Conservation (phyloP, 2,329 filamentous ascomycete genomes). For the Berkeleyomyces basicola region DNA sequence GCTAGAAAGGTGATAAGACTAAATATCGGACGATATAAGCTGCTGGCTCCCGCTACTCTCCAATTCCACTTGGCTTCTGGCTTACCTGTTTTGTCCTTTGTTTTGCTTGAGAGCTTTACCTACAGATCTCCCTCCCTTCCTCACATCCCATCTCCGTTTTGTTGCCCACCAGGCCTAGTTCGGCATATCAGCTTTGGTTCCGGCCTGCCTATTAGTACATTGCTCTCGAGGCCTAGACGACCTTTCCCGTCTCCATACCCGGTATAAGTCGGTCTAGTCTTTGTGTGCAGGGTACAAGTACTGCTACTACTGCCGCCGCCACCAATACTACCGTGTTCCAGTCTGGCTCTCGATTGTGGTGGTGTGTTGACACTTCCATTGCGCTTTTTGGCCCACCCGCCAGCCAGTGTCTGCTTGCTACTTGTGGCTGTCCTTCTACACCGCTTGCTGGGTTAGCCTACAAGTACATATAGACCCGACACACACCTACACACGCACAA, state of each 20-base stretch:
- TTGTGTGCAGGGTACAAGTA: neutral
- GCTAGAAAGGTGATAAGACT: neutral
- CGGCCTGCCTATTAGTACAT: neutral
- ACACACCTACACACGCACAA: neutral
- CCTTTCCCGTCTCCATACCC: neutral
- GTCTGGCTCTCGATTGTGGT: neutral
- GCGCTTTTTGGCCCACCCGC: neutral
- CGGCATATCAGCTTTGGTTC: neutral
- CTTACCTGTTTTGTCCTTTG: neutral
- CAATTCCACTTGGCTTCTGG: neutral
- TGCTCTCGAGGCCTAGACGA: neutral
- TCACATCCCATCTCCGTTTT: neutral
- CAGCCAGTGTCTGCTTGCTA: neutral
- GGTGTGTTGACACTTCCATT: neutral
- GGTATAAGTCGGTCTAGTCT: neutral
- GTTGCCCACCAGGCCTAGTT: neutral
- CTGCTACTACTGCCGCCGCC: neutral
- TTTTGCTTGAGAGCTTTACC: neutral
- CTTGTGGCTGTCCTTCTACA: neutral
- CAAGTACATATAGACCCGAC: neutral
- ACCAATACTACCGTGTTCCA: neutral
- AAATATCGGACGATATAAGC: conserved; percentile 6
- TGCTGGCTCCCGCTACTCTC: conserved; percentile 5
- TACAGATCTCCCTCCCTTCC: neutral
- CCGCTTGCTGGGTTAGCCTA: neutral